Base-by-base conservation (phyloP, 176 grass and related monocot species). In the Oryza rufipogon region DNA sequence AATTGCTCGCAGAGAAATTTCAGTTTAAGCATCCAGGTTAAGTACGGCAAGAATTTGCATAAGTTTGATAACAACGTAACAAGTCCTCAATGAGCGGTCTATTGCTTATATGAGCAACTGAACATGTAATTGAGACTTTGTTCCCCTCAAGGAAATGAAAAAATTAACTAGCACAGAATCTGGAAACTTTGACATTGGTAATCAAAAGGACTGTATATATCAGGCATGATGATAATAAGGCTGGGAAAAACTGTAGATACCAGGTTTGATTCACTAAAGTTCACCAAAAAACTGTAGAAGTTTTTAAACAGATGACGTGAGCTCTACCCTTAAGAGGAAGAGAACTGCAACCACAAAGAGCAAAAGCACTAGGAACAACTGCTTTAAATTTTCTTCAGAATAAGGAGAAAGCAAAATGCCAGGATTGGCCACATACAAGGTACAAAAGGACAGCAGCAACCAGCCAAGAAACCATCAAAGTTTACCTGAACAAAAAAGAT, bases 111-210 rank as follows among this genome's bases (percentile, higher is more conserved):
- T 17, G 25, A 74, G 25, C 46, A 30, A 74, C 23, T 74, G 45
- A 74, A 51, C 22, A 30, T 51, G 49, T 74, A 48, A 6, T 49
- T 14, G 48, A 51, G 71, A 74, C 13, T 30, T 32, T 74, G 71
- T 14, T 74, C 49, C 71, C 46, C 71, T 74, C 25, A 25, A 74
- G 15, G 30, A 30, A 52, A 52, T 9, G 15, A 74, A 74, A 3
- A 36, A 17, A 75, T n/a, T 34, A 74, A 56, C 49, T 49, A 75
- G 52, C 28, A 56, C 26, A 75, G 23, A 36, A 75, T 75, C 7
- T 4, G 73, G 56, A 34, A 5, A 41, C 39, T 34, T 75, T 56
- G 5, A 58, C 33, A 36, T 52, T 54, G 54, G 20, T 4, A 58
- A 58, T 58, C 17, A 58, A 58, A 20, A n/a, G 54, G 19, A 20